Evolutionary conservation across 140 eudicot species (phyloP), one percentile per base, ranked within the genome.

Genomic region (Cichorium intybus): DNA sequence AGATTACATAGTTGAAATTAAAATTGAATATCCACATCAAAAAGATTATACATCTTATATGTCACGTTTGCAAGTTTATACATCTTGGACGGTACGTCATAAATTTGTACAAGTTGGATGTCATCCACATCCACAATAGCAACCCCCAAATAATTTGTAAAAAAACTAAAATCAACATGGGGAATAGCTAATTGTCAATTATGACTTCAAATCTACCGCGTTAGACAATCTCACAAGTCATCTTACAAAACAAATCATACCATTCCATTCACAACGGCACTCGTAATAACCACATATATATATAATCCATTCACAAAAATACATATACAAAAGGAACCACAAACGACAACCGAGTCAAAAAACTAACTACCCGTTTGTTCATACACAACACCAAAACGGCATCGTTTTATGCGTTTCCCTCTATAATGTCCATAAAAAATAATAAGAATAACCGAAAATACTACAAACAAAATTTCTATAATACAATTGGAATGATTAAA

Each of bases 301-400:
- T 43, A 43, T 43, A 14, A 45, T 57, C 66, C 57, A 28, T 69
- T 69, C 66, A 56, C 74, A 69, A 41, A 20, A 28, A 47, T 12
- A 29, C 56, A 56, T 45, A 56, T 56, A 69, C 66, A 69, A 56
- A 56, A 69, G 28, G 21, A 9, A 7, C 14, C 52, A 47, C 56
- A n/a, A 24, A 24, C 26, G 43, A 26, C 45, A 24, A 33, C 18
- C 5, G 39, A 24, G 27, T n/a, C 24, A 67, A 53, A 53, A 9
- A 56, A n/a, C 56, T 18, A 46, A 6, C 41, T 62, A 62, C 10
- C 55, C 56, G 24, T 39, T 62, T 45, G 7, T 43, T 7, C 49
- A 1, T 4, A 43, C 18, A 43, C 18, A 43, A 43, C 20, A 39
- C 49, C 49, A 15, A 43, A 43, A 15, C 20, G 5, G 4, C 1